These are phyloP conservation scores for Aureobasidium melanogenum DNA, from an alignment of 2,329 filamentous ascomycete species.

Conservation along the genomic window DNA sequence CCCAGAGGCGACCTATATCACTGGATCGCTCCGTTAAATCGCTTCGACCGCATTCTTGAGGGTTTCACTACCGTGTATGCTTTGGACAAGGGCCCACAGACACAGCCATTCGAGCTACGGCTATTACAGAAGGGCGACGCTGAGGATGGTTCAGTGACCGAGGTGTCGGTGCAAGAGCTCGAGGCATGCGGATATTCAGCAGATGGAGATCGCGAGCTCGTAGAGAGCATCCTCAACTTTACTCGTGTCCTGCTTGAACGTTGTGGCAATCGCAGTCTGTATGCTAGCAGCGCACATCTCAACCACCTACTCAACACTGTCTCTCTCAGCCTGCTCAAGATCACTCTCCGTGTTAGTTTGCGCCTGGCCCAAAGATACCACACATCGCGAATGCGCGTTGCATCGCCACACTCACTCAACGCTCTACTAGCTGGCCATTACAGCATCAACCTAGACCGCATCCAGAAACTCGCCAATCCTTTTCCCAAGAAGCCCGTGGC, in stretches of 20 bases:
- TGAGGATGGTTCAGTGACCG: constrained; percentile 21
- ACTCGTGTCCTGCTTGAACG: constrained; percentile 83
- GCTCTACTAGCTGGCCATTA: constrained; percentile 77
- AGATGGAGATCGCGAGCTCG: constrained; percentile 71
- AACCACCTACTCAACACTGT: constrained; percentile 85
- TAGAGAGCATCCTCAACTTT: constrained; percentile 75
- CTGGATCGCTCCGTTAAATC: constrained; percentile 91
- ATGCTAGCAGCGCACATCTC: constrained; percentile 83
- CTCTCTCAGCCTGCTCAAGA: constrained; percentile 67
- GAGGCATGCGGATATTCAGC: constrained; percentile 47
- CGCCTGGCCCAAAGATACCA: constrained; percentile 89
- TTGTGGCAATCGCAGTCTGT: constrained; percentile 93
- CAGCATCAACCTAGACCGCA: constrained; percentile 61
- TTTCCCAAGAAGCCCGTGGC: constrained; percentile 59
- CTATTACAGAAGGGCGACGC: constrained; percentile 54
- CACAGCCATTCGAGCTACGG: constrained; percentile 60
- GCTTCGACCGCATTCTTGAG: constrained; percentile 84
- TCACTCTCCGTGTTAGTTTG: constrained; percentile 69
- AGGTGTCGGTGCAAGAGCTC: constrained; percentile 28
- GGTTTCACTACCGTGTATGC: constrained; percentile 72
- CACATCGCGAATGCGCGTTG: constrained; percentile 70
- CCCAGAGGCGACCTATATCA: constrained; percentile 93
- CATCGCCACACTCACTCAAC: constrained; percentile 35
- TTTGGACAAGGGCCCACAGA: constrained; percentile 72
- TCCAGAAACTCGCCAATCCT: constrained; percentile 74